These are phyloP conservation scores for Rhizomucor pusillus DNA, from an alignment of 371 early-diverging fungal species.

Conservation along the genomic window DNA sequence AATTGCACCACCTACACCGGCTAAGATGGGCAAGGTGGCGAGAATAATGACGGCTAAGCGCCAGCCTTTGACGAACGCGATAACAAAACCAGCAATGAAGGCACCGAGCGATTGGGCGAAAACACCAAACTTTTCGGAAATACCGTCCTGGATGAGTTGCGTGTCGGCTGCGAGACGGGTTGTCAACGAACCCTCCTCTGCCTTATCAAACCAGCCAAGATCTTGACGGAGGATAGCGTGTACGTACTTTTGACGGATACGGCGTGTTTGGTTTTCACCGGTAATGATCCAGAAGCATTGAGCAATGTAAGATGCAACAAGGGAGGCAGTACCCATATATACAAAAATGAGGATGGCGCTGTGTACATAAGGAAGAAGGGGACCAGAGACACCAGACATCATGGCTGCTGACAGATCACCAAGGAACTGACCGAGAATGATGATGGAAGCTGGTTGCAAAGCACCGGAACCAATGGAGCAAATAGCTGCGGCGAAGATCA, in stretches of 20 bases:
- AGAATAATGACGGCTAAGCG: conserved; percentile 75
- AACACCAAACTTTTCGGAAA: conserved; percentile 82
- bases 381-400: conserved; percentile 10
- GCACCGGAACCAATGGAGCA: conserved; percentile 36
- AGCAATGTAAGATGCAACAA: conserved; percentile 33
- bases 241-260: conserved; percentile 56
- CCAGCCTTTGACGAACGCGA: conserved; percentile 89
- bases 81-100: conserved; percentile 84
- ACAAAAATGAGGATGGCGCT: conserved; percentile 39
- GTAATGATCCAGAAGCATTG: conserved; percentile 43
- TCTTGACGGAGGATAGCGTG: conserved; percentile 86
- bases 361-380: conserved; percentile 10
- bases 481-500: conserved; percentile 24
- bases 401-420: conserved; percentile 16
- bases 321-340: conserved; percentile 43
- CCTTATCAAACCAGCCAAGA: conserved; percentile 87
- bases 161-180: conserved; percentile 80
- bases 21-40: conserved; percentile 65
- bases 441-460: conserved; percentile 37
- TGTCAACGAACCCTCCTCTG: conserved; percentile 66
- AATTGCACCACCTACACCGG: conserved; percentile 59
- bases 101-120: conserved; percentile 65
- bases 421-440: conserved; percentile 46
- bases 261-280: conserved; percentile 32
- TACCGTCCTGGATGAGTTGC: conserved; percentile 82